Percentiles rank a stretch among this genome's conserved stretches.
Evolutionary conservation across 306 rosid genomes (phyloP).

Genomic region (Dryas octopetala): DNA sequence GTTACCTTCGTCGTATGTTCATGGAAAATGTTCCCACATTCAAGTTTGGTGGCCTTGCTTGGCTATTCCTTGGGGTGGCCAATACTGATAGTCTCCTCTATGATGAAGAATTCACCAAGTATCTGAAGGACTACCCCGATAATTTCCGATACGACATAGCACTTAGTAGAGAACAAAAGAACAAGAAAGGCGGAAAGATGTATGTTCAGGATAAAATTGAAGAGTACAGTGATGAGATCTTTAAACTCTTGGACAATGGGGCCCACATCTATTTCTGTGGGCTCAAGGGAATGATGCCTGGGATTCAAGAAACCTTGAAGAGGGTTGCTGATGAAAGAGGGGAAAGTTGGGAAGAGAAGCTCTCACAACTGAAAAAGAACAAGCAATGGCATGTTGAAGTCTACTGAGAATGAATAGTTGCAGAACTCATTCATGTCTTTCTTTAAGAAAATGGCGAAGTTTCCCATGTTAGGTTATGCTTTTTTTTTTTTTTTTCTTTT

Average conservation of each 20-base stretch:
- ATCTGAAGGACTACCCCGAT: constrained; percentile 73
- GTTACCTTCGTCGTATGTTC: constrained; percentile 97
- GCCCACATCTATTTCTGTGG: constrained; percentile 99
- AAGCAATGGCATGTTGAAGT: constrained; percentile 99
- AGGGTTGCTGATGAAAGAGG: constrained; percentile 86
- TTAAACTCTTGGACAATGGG: constrained; percentile 73
- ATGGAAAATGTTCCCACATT: constrained; percentile 77
- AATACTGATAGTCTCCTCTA: constrained; percentile 82
- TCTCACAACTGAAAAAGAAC: constrained; percentile 86
- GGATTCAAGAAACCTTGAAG: constrained; percentile 91
- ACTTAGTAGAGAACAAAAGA: constrained; percentile 91
- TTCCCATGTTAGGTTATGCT: constrained; percentile 23
- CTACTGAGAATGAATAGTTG: constrained; percentile 46
- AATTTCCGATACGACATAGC: constrained; percentile 78
- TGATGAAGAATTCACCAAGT: constrained; percentile 81
- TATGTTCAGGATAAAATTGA: constrained; percentile 98
- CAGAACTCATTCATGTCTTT: constrained; percentile 6
- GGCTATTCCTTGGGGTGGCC: constrained; percentile 98
- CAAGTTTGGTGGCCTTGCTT: constrained; percentile 91
- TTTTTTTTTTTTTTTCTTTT: neutral
- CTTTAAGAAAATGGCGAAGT: neutral
- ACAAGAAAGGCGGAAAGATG: constrained; percentile 89
- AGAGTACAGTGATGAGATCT: constrained; percentile 88
- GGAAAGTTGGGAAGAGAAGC: constrained; percentile 92
- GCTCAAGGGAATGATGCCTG: constrained; percentile 98